A percentile compares a stretch with the other conserved stretches of the same genome.
These are phyloP conservation scores for Suillus luteus DNA, from an alignment of 768 basidiomycete genomes.

Conservation along the genomic window DNA sequence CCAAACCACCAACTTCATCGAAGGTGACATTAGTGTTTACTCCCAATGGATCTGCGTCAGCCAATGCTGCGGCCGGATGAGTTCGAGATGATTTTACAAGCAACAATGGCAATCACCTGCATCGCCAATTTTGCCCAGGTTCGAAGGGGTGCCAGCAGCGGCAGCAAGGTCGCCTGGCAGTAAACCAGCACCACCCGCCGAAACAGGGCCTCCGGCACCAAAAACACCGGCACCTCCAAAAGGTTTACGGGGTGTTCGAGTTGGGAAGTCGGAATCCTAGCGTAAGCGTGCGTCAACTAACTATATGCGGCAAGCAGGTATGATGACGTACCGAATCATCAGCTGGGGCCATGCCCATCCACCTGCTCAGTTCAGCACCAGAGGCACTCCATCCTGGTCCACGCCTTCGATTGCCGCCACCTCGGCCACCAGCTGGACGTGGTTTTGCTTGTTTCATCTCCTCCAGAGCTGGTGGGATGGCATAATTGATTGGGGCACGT, in stretches of 20 bases:
- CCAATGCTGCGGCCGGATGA: slow-evolving; percentile 56
- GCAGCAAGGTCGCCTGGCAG: slow-evolving; percentile 61
- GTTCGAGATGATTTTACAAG: slow-evolving; percentile 17
- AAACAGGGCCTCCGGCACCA: slow-evolving; percentile 45
- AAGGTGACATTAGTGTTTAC: slow-evolving; percentile 94
- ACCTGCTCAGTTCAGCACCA: slow-evolving; percentile 74
- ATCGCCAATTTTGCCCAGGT: slow-evolving; percentile 83
- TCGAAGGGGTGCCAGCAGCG: slow-evolving; percentile 79
- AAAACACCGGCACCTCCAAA: slow-evolving; percentile 53
- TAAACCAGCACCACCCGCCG: slow-evolving; percentile 56
- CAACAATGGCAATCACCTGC: slow-evolving; percentile 46
- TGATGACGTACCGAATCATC: slow-evolving; percentile 67
- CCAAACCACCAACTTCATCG: slow-evolving; percentile 94
- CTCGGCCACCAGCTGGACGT: slow-evolving; percentile 41
- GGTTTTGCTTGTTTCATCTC: slow-evolving; percentile 50
- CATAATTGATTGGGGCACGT: slow-evolving; percentile 72
- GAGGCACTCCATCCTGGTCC: slow-evolving; percentile 77
- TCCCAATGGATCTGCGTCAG: slow-evolving; percentile 94
- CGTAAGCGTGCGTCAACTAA: slow-evolving; percentile 10
- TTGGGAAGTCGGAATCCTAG: slow-evolving; percentile 72
- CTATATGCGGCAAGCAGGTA: slow-evolving; percentile 13
- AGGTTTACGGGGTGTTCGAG: slow-evolving; percentile 69
- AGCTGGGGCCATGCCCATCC: slow-evolving; percentile 69
- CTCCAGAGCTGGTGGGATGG: slow-evolving; percentile 79
- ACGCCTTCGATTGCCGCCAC: slow-evolving; percentile 41